Conservation (phyloP, 2,329 filamentous ascomycete genomes). For the Golovinomyces cichoracearum region DNA sequence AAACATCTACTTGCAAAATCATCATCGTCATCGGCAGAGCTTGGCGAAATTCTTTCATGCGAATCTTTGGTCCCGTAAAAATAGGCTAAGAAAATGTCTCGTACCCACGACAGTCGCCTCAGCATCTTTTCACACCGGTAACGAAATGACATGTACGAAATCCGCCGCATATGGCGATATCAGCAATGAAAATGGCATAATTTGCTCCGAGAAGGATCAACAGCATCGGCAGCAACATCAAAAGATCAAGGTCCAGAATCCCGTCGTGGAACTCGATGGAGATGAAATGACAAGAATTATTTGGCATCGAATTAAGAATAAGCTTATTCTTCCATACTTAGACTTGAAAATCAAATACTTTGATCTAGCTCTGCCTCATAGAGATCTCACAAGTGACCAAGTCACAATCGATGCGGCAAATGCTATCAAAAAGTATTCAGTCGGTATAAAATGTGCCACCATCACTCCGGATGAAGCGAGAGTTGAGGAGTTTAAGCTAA, state of each 20-base stretch:
- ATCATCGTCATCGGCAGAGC: too few species aligned
- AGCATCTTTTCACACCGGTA: too few species aligned
- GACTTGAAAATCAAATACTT: slow-evolving; percentile 98
- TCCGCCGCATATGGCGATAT: too few species aligned
- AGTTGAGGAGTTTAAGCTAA: slow-evolving; percentile 93
- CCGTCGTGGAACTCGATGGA: slow-evolving; percentile 89
- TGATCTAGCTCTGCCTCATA: slow-evolving; percentile 76
- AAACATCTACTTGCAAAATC: too few species aligned
- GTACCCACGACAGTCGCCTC: too few species aligned
- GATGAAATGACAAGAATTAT: slow-evolving; percentile 96
- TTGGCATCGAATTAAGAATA: slow-evolving; percentile 98
- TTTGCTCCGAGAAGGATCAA: too few species aligned
- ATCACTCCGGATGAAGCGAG: slow-evolving; percentile 94
- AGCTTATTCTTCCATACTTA: slow-evolving; percentile 88
- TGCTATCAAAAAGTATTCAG: slow-evolving; percentile 96
- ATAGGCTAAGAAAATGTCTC: too few species aligned
- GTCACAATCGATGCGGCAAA: slow-evolving; percentile 87
- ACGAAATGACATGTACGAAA: too few species aligned
- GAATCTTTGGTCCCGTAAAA: too few species aligned
- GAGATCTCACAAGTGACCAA: slow-evolving; percentile 86
- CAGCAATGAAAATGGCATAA: too few species aligned
- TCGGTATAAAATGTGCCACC: slow-evolving; percentile 97
- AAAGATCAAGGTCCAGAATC: slow-evolving; percentile 99
- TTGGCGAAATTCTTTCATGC: too few species aligned
- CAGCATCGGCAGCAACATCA: too few species aligned